Evolutionary conservation across 108 stramenopile genomes (phyloP).

Genomic region (Cylindrotheca fusiformis): DNA sequence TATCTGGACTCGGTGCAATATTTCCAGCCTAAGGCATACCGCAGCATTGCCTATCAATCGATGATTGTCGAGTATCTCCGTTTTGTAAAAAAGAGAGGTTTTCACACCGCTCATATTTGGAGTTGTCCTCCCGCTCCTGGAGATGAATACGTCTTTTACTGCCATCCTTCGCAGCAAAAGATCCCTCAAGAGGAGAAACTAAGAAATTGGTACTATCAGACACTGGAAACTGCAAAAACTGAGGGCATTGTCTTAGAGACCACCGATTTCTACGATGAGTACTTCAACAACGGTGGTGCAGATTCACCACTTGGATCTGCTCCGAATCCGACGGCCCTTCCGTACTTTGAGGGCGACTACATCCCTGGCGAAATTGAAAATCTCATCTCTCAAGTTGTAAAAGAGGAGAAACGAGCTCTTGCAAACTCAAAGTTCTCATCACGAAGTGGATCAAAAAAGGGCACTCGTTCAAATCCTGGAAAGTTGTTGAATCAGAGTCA

Average conservation of each 20-base stretch:
- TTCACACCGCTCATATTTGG: slow-evolving; percentile 98
- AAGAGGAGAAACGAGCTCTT: slow-evolving; percentile 38
- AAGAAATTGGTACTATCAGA: slow-evolving; percentile 84
- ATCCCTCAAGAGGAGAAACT: slow-evolving; percentile 89
- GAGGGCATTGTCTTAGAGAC: slow-evolving; percentile 76
- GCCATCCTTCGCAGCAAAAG: slow-evolving; percentile 77
- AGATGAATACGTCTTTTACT: slow-evolving; percentile 94
- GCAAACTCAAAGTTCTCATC: slow-evolving; percentile 34
- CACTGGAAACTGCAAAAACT: slow-evolving; percentile 80
- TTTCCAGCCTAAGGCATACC: slow-evolving; percentile 77
- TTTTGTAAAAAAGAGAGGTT: slow-evolving; percentile 92
- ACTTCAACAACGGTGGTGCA: slow-evolving; percentile 56
- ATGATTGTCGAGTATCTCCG: slow-evolving; percentile 89
- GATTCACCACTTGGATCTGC: slow-evolving; percentile 30
- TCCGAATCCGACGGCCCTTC: slow-evolving; percentile 58
- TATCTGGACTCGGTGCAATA: slow-evolving; percentile 96
- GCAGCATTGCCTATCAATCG: slow-evolving; percentile 88
- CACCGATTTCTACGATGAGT: slow-evolving; percentile 84
- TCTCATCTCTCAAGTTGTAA: slow-evolving; percentile 65
- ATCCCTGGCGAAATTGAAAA: slow-evolving; percentile 93
- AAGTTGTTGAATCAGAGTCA: slow-evolving; percentile 42
- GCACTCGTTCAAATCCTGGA: slow-evolving; percentile 66
- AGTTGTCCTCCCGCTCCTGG: slow-evolving; percentile 95
- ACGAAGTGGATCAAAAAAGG: slow-evolving; percentile 45
- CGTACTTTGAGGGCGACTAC: slow-evolving; percentile 97